Conservation (phyloP, 371 early-diverging fungal species). For the Funneliformis caledonium region DNA sequence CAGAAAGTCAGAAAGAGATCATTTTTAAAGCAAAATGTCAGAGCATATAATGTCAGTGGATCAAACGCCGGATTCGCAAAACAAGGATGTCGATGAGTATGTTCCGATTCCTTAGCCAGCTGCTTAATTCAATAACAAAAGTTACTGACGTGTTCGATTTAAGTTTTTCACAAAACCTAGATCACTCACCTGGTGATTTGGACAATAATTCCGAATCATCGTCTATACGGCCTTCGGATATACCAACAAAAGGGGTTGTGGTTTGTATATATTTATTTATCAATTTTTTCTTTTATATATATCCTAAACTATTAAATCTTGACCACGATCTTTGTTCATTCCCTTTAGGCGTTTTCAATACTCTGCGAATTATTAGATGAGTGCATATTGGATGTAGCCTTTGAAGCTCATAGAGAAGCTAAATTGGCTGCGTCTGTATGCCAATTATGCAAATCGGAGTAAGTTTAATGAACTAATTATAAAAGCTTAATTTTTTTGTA, state of each 20-base stretch:
- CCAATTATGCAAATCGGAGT: constrained; percentile 67
- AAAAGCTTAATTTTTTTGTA: background rate
- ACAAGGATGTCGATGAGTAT: background rate
- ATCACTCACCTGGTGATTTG: background rate
- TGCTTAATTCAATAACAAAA: background rate
- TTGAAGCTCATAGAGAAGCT: constrained; percentile 68
- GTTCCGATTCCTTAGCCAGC: background rate
- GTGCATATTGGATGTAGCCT: constrained; percentile 66
- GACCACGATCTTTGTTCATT: background rate
- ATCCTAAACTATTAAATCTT: no score
- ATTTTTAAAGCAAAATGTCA: no score
- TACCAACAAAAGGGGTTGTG: background rate
- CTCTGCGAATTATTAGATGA: constrained; percentile 65
- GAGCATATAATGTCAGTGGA: background rate
- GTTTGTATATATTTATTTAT: background rate
- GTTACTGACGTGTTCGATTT: background rate
- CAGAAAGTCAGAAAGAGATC: background rate
- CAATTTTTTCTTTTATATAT: no score
- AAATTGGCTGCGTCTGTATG: constrained; percentile 61
- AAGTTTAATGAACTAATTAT: constrained; percentile 48
- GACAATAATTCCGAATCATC: background rate
- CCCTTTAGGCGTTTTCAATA: constrained; percentile 18
- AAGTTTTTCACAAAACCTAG: background rate
- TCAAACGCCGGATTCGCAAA: background rate
- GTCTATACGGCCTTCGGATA: background rate